Percentiles rank a stretch among this genome's conserved stretches.
Conservation (phyloP, 306 rosid genomes). For the Dicorynia guianensis region DNA sequence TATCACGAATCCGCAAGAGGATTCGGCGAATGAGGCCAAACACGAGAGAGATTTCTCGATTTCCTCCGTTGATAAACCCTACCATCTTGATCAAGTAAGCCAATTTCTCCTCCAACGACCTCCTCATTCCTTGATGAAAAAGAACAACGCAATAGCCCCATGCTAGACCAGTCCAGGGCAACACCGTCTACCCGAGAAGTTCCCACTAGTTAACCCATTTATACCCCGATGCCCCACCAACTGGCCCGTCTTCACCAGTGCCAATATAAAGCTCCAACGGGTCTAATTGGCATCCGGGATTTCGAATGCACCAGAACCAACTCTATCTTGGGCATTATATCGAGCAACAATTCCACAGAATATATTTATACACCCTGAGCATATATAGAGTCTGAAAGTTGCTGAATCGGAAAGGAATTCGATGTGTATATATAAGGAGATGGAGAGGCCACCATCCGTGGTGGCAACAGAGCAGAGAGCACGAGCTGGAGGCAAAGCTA, state of each 20-base stretch:
- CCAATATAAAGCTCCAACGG: conserved; percentile 61
- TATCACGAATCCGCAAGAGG: conserved; percentile 44
- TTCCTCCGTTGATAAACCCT: conserved; percentile 25
- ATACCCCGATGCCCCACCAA: conserved; percentile 56
- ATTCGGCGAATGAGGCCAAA: conserved; percentile 80
- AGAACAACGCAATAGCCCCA: conserved; percentile 83
- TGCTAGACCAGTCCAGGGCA: conserved; percentile 75
- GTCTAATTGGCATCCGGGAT: conserved; percentile 57
- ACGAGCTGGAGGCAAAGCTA: conserved; percentile 88
- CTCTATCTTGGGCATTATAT: conserved; percentile 57
- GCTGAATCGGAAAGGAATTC: conserved; percentile 80
- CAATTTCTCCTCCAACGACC: conserved; percentile 37
- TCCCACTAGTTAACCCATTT: conserved; percentile 71
- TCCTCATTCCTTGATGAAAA: conserved; percentile 56
- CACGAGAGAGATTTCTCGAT: conserved; percentile 57
- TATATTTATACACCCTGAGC: conserved; percentile 54
- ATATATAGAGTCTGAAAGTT: conserved; percentile 62
- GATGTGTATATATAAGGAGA: conserved; percentile 71
- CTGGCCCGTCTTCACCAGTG: conserved; percentile 80
- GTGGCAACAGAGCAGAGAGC: conserved; percentile 79
- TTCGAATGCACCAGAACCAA: conserved; percentile 25
- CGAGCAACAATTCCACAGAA: conserved; percentile 59
- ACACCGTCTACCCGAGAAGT: conserved; percentile 72
- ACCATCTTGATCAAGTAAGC: conserved; percentile 9
- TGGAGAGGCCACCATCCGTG: conserved; percentile 73